A percentile compares a stretch with the other conserved stretches of the same genome.
These are phyloP conservation scores for Fusarium goolgardi DNA, from an alignment of 2,329 filamentous ascomycete species.

Conservation along the genomic window DNA sequence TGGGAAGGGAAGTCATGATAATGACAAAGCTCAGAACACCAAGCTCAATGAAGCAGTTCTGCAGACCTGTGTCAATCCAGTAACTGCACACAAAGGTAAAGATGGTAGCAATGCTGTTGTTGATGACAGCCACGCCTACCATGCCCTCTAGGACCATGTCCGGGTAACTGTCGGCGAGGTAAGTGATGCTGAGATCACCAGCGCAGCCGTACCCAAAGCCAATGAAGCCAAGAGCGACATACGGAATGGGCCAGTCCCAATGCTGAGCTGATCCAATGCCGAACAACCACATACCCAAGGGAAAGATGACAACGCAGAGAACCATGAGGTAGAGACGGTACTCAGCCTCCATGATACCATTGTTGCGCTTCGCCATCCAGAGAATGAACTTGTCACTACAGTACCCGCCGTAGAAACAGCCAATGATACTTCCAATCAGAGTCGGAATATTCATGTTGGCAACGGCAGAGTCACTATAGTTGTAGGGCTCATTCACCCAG, in stretches of 20 bases:
- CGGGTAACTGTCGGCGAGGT: conserved; percentile 66
- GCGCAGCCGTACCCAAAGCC: conserved; percentile 70
- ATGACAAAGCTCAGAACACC: conserved; percentile 63
- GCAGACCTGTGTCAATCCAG: conserved; percentile 61
- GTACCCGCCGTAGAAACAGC: conserved; percentile 68
- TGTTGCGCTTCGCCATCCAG: conserved; percentile 65
- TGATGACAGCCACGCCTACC: conserved; percentile 68
- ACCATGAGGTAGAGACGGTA: conserved; percentile 64
- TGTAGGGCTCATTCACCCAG: conserved; percentile 65
- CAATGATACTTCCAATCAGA: conserved; percentile 64
- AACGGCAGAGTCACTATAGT: conserved; percentile 64
- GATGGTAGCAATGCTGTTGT: conserved; percentile 65
- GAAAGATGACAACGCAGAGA: conserved; percentile 62
- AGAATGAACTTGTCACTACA: conserved; percentile 66
- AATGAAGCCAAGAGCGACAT: conserved; percentile 67
- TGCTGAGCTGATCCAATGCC: conserved; percentile 63
- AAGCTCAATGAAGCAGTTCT: conserved; percentile 63
- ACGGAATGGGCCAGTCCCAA: conserved; percentile 65
- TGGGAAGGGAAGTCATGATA: conserved; percentile 62
- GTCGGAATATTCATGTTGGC: conserved; percentile 69
- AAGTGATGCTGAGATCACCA: conserved; percentile 66
- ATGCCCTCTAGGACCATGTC: conserved; percentile 69
- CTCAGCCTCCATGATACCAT: conserved; percentile 66
- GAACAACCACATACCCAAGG: conserved; percentile 64
- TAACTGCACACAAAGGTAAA: conserved; percentile 64